Conservation (phyloP, 306 rosid species). For the Arachis stenosperma region DNA sequence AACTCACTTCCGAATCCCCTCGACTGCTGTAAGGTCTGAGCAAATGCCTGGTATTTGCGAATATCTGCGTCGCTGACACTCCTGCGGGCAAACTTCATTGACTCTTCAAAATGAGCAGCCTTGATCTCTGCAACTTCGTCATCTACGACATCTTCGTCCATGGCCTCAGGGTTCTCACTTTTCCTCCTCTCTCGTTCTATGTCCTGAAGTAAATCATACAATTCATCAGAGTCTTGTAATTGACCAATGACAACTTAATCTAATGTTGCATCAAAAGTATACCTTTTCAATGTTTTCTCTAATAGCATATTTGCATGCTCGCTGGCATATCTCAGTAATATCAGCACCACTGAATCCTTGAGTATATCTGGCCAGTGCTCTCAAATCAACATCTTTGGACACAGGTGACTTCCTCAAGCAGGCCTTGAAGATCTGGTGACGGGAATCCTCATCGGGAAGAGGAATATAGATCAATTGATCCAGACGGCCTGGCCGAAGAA, state of each 20-base stretch:
- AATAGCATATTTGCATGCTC: conserved; percentile 65
- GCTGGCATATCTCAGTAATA: conserved; percentile 65
- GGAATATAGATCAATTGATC: conserved; percentile 68
- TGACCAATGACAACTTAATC: not conserved
- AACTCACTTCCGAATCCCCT: conserved; percentile 61
- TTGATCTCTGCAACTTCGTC: conserved; percentile 60
- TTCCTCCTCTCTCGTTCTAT: conserved; percentile 56
- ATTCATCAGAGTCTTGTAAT: conserved; percentile 2
- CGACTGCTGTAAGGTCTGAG: conserved; percentile 65
- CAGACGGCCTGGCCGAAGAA: conserved; percentile 63
- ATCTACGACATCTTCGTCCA: conserved; percentile 47
- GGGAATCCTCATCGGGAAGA: conserved; percentile 68
- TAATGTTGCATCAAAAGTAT: not conserved
- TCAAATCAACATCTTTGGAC: conserved; percentile 59
- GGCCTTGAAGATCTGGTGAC: conserved; percentile 54
- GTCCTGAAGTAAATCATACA: conserved; percentile 44
- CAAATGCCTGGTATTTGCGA: conserved; percentile 63
- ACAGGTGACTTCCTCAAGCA: conserved; percentile 66
- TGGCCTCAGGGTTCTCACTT: conserved; percentile 57
- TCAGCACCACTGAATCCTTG: conserved; percentile 70
- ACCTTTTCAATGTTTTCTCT: conserved; percentile 70
- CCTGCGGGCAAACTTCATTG: conserved; percentile 62
- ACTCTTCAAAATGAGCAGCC: conserved; percentile 63
- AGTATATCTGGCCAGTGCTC: conserved; percentile 54
- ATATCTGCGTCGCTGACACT: conserved; percentile 67